A percentile compares a stretch with the other conserved stretches of the same genome.
Evolutionary conservation across 2,329 filamentous ascomycete species (phyloP).

Genomic region (Fusarium foetens): DNA sequence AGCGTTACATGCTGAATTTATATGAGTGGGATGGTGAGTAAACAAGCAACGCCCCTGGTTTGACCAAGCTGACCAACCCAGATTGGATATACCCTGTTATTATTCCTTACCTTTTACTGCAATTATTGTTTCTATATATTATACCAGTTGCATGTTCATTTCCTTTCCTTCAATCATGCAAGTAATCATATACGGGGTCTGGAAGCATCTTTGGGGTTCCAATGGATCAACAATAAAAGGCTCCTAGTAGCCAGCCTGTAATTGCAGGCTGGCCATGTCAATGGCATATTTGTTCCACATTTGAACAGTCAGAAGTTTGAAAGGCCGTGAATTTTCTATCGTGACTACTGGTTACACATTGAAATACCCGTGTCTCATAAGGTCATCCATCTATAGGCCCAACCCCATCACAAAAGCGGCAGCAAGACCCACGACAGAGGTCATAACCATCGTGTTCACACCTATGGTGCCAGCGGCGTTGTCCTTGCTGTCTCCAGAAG

Average conservation of each 20-base stretch:
- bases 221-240: background rate
- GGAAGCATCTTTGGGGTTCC: background rate
- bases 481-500: constrained; percentile 26
- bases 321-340: constrained; percentile 4
- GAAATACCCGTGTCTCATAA: constrained; percentile 2
- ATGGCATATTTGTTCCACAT: constrained; percentile 5
- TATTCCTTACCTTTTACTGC: constrained; percentile 18
- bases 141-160: background rate
- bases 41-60: background rate
- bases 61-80: constrained; percentile 22
- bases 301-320: constrained; percentile 27
- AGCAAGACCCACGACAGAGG: constrained; percentile 52
- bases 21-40: constrained; percentile 37
- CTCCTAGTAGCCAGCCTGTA: background rate
- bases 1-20: constrained; percentile 12
- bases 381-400: constrained; percentile 42
- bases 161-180: background rate
- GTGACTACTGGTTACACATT: constrained; percentile 11
- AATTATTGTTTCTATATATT: background rate
- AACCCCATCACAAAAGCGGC: constrained; percentile 52
- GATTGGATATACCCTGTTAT: constrained; percentile 40
- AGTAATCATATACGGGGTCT: background rate
- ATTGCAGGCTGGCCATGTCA: background rate
- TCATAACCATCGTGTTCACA: constrained; percentile 46
- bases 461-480: constrained; percentile 40